A percentile compares a stretch with the other conserved stretches of the same genome.
phyloP scores from a whole-genome alignment of 106 monocot species.

The Allium cepa region DNA sequence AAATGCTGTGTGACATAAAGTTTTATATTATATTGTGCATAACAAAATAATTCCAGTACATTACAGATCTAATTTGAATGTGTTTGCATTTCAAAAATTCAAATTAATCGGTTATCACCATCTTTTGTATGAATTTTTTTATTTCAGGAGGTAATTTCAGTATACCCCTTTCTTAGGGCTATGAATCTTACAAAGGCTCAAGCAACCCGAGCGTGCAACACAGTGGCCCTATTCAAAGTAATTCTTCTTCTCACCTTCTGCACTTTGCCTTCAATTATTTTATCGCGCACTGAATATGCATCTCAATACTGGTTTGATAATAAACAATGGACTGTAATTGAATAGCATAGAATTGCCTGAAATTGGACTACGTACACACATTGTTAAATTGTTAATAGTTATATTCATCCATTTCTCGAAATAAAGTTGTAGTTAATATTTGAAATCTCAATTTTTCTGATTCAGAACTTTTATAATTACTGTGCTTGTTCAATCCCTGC shows the following conservation, averaged over 20 bases:
- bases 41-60: not conserved
- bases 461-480: not conserved
- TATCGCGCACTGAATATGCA: not conserved
- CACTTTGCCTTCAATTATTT: not conserved
- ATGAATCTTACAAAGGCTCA: not conserved
- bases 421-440: too few relatives aligned
- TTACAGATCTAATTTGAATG: not conserved
- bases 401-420: not conserved
- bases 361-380: too few relatives aligned
- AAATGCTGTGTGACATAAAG: not conserved
- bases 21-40: too few relatives aligned
- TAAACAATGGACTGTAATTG: too few relatives aligned
- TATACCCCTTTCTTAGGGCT: not conserved
- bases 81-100: not conserved
- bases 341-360: too few relatives aligned
- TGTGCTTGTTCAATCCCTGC: not conserved
- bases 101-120: not conserved
- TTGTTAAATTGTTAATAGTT: not conserved
- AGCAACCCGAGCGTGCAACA: not conserved
- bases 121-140: not conserved
- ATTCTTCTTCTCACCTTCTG: not conserved
- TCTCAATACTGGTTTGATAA: too few relatives aligned
- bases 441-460: too few relatives aligned
- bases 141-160: not conserved
- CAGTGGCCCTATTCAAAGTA: not conserved